Conservation (phyloP, 371 early-diverging fungal species). For the Rhizomucor pusillus region DNA sequence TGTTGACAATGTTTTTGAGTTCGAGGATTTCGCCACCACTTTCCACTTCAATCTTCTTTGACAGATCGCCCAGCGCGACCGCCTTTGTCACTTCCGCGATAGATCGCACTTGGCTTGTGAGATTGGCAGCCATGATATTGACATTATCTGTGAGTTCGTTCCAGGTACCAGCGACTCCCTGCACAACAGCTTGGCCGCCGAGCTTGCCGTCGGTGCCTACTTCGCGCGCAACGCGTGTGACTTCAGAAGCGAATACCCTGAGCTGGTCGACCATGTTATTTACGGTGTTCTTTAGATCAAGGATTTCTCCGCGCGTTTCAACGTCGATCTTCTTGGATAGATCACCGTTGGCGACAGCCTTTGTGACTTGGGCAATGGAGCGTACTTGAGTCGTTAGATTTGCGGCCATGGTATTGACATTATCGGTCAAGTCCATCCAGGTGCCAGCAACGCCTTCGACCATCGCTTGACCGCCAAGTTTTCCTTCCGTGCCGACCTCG, state of each 20-base stretch:
- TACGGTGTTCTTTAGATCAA: constrained; percentile 32
- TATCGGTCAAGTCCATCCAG: constrained; percentile 65
- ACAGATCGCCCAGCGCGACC: constrained; percentile 36
- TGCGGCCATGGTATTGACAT: constrained; percentile 60
- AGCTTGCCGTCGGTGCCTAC: constrained; percentile 52
- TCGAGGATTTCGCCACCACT: constrained; percentile 38
- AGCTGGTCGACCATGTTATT: constrained; percentile 47
- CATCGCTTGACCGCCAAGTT: constrained; percentile 42
- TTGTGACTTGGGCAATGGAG: constrained; percentile 54
- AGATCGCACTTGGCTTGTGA: constrained; percentile 51
- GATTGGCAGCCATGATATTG: constrained; percentile 37
- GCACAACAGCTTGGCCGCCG: constrained; percentile 38
- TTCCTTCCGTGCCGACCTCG: constrained; percentile 55
- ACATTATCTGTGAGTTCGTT: constrained; percentile 42
- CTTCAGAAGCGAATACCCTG: constrained; percentile 48
- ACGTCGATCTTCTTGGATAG: constrained; percentile 38
- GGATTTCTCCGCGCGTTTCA: constrained; percentile 37
- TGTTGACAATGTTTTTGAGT: constrained; percentile 28
- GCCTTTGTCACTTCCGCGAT: constrained; percentile 35
- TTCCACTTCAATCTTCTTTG: constrained; percentile 26
- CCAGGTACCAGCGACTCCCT: constrained; percentile 50
- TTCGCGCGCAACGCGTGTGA: constrained; percentile 50
- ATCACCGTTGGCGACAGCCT: constrained; percentile 59
- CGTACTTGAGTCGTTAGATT: constrained; percentile 61
- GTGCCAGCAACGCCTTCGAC: constrained; percentile 60